These are phyloP conservation scores for Yamagishiella unicocca DNA, from an alignment of 139 green algal genomes.

Conservation along the genomic window DNA sequence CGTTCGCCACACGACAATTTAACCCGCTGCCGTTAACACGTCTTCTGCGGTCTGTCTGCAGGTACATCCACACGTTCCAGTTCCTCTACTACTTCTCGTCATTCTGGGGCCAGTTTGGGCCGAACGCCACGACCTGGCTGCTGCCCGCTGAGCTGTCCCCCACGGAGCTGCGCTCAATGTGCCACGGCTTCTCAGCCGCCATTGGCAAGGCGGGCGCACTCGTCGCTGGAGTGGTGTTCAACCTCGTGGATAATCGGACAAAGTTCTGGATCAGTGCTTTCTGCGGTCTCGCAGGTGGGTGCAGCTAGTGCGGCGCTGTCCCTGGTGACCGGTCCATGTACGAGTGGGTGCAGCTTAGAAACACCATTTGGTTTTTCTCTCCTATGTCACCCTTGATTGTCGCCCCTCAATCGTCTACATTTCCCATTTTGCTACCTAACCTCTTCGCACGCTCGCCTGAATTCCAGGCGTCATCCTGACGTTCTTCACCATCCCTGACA, in stretches of 20 bases:
- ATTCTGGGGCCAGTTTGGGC: slow-evolving; percentile 77
- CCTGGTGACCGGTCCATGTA: no score
- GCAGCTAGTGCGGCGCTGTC: not conserved
- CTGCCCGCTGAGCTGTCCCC: slow-evolving; percentile 45
- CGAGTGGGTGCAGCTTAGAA: no score
- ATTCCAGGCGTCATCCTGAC: slow-evolving; percentile 26
- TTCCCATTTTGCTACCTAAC: not conserved
- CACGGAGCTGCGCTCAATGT: slow-evolving; percentile 50
- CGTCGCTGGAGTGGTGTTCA: slow-evolving; percentile 48
- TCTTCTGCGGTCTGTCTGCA: not conserved
- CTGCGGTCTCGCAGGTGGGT: slow-evolving; percentile 37
- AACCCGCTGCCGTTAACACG: not conserved
- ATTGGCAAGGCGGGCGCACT: slow-evolving; percentile 63
- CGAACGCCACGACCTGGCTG: slow-evolving; percentile 51
- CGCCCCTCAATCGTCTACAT: not conserved
- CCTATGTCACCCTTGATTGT: not conserved
- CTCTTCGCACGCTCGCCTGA: not conserved
- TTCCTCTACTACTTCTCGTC: slow-evolving; percentile 84
- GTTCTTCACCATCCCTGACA: slow-evolving; percentile 36
- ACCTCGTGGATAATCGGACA: slow-evolving; percentile 16
- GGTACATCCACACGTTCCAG: slow-evolving; percentile 68
- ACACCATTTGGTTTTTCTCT: no score
- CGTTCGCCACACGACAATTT: no score
- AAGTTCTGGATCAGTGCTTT: slow-evolving; percentile 52
- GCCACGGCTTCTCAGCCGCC: slow-evolving; percentile 58